These are phyloP conservation scores for Colletotrichum sp. DNA, from an alignment of 2,329 filamentous ascomycete species.

Conservation along the genomic window DNA sequence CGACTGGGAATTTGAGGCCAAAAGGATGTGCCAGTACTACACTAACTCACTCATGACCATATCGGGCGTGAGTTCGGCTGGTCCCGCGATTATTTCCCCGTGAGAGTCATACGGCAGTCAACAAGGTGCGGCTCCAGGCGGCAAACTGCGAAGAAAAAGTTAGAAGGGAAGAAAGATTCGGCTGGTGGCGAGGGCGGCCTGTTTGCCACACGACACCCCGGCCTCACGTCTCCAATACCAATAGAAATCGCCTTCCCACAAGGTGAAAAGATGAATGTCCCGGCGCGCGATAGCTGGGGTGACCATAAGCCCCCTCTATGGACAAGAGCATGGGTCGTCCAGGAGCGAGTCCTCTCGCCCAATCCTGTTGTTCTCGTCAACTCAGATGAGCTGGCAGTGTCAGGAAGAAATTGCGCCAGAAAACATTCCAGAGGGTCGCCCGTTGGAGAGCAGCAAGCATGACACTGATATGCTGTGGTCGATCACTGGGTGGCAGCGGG, in stretches of 20 bases:
- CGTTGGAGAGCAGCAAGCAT: too few species aligned
- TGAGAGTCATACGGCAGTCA: too few species aligned
- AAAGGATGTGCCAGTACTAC: neutral
- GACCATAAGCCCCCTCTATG: rapidly evolving
- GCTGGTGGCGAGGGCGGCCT: neutral
- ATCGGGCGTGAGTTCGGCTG: rapidly evolving
- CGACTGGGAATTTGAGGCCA: rapidly evolving
- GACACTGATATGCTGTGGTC: too few species aligned
- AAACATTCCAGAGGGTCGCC: neutral
- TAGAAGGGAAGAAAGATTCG: too few species aligned
- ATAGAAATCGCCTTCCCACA: rapidly evolving
- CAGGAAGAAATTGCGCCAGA: neutral
- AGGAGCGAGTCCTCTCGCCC: rapidly evolving
- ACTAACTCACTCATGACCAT: neutral
- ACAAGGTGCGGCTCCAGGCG: too few species aligned
- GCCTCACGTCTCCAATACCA: neutral
- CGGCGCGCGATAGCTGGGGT: neutral
- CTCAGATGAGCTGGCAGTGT: neutral
- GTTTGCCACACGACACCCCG: neutral
- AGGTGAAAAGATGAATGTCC: rapidly evolving
- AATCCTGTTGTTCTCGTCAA: rapidly evolving
- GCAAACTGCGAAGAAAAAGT: too few species aligned
- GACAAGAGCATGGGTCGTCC: neutral
- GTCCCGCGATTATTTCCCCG: too few species aligned
- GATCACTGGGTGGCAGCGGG: neutral